phyloP scores from a whole-genome alignment of 805 yeast genomes.

The Komagataella kurtzmanii region DNA sequence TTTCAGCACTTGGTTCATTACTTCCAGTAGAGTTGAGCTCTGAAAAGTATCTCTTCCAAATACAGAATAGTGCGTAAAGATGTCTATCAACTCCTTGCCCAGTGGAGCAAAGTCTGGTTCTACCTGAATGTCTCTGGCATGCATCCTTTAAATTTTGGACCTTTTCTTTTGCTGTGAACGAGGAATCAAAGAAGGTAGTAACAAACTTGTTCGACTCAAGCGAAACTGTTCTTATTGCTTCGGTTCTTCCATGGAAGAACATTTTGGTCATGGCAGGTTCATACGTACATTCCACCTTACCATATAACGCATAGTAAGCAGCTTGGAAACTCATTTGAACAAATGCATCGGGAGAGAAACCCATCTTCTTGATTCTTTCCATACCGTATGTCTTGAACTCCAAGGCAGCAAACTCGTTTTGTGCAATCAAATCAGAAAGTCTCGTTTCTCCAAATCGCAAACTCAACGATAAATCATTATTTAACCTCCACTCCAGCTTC shows the following conservation, averaged over 20 bases:
- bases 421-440: slow-evolving; percentile 74
- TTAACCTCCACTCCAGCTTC: slow-evolving; percentile 79
- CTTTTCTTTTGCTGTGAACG: slow-evolving; percentile 44
- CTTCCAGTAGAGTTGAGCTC: slow-evolving; percentile 9
- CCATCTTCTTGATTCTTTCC: slow-evolving; percentile 67
- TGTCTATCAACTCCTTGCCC: slow-evolving; percentile 93
- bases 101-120: slow-evolving; percentile 53
- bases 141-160: slow-evolving; percentile 50
- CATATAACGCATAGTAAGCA: slow-evolving; percentile 83
- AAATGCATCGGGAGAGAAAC: slow-evolving; percentile 88
- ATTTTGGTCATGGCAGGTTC: slow-evolving; percentile 94
- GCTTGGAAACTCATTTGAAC: slow-evolving; percentile 91
- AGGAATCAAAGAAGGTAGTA: slow-evolving; percentile 65
- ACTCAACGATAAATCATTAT: slow-evolving; percentile 64
- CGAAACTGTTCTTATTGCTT: slow-evolving; percentile 79
- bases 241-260: slow-evolving; percentile 85
- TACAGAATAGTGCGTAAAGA: slow-evolving; percentile 73
- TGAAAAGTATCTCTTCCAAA: slow-evolving; percentile 59
- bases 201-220: slow-evolving; percentile 72
- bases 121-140: slow-evolving; percentile 53
- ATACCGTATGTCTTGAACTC: slow-evolving; percentile 68
- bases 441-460: slow-evolving; percentile 86
- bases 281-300: slow-evolving; percentile 85
- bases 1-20: slow-evolving; percentile 1
- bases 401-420: slow-evolving; percentile 73